Base-by-base conservation (phyloP, 164 flowering plant species). In the Sedum album region DNA sequence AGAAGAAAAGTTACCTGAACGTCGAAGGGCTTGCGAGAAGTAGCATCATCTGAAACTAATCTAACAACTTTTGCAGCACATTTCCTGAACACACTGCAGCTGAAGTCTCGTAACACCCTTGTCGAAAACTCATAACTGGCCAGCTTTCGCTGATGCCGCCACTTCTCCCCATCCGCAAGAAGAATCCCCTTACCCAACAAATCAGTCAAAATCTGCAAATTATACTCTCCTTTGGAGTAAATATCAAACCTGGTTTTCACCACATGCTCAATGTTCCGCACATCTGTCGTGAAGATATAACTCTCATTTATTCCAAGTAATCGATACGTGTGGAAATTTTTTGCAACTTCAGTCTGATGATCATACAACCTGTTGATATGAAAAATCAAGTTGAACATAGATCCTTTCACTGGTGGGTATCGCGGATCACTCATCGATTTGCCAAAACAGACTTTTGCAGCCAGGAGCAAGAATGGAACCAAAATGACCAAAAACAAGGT, bases 391-490 rank as follows among this genome's bases (percentile, higher is more conserved):
- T 82, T 71, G 31, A 87, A 75, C 18, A 80, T 66, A 4, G 89
- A 80, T 6, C 88, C 92, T 2, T 73, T 89, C 46, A 85, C 42
- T 0, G 92, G 92, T 66, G 79, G 85, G 68, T 82, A 80, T 71
- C 71, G 76, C 74, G 60, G 60, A 30, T 53, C 60, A 23, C 2
- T 25, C 13, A 53, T 53, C 11, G 31, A 53, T 30, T 53, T 23
- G 28, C 60, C 60, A 25, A 28, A 21, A 14, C 1, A 53, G 31
- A 53, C 25, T 30, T 25, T 53, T 6, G 60, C 60, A 1, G 11
- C 31, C 6, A 53, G 11, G 1, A 53, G 30, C 92, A 5, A 51
- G 60, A 9, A 53, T 25, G 6, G 60, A 25, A n/a, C n/a, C n/a
- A n/a, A n/a, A n/a, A n/a, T n/a, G n/a, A n/a, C n/a, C n/a, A n/a